A percentile compares a stretch with the other conserved stretches of the same genome.
These are phyloP conservation scores for Hordeum vulgare DNA, from an alignment of 176 grass and related monocot species.

Conservation along the genomic window MorexV3_pseudomolecules_assembly NC_058523.1:391797991-391798490, in stretches of 20 bases:
- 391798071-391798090: slow-evolving; percentile 57
- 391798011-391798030: slow-evolving; percentile 37
- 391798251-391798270: slow-evolving; percentile 24
- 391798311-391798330: background rate
- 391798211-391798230: slow-evolving; percentile 34
- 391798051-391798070: slow-evolving; percentile 19
- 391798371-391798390: background rate
- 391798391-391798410: slow-evolving; percentile 21
- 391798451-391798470: slow-evolving; percentile 68
- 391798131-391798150: slow-evolving; percentile 40
- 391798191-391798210: slow-evolving; percentile 46
- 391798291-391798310: slow-evolving; percentile 33
- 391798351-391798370: slow-evolving; percentile 46
- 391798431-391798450: slow-evolving; percentile 54
- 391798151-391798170: slow-evolving; percentile 19
- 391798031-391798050: slow-evolving; percentile 44
- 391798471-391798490: slow-evolving; percentile 89
- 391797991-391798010: slow-evolving; percentile 27
- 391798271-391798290: slow-evolving; percentile 40
- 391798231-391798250: slow-evolving; percentile 41
- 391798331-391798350: slow-evolving; percentile 17
- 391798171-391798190: slow-evolving; percentile 42
- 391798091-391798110: slow-evolving; percentile 36
- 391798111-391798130: slow-evolving; percentile 55
- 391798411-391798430: slow-evolving; percentile 39